A percentile compares a stretch with the other conserved stretches of the same genome.
Conservation (phyloP, 2,329 filamentous ascomycete genomes). For the Westerdykella ornata region DNA sequence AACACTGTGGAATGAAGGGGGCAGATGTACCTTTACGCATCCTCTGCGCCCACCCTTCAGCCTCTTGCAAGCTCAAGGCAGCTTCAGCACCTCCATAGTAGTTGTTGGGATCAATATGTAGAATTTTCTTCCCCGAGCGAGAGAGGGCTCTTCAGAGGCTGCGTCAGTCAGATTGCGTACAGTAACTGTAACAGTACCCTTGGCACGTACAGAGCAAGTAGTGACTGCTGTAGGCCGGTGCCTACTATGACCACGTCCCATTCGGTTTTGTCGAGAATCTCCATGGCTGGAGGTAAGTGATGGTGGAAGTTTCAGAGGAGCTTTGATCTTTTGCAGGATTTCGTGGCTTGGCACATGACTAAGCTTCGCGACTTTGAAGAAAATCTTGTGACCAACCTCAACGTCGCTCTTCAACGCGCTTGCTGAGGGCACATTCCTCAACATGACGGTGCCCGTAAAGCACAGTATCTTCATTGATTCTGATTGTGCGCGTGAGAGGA, state of each 20-base stretch:
- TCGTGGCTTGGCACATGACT: constrained; percentile 26
- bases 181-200: constrained; percentile 12
- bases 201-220: constrained; percentile 48
- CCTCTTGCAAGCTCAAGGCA: constrained; percentile 76
- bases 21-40: constrained; percentile 28
- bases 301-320: constrained; percentile 14
- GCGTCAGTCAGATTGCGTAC: constrained; percentile 63
- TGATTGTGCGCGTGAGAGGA: constrained; percentile 38
- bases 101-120: constrained; percentile 80
- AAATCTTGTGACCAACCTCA: constrained; percentile 14
- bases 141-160: constrained; percentile 74
- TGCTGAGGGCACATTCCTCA: constrained; percentile 29
- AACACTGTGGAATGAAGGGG: background rate
- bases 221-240: constrained; percentile 48
- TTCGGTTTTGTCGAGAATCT: constrained; percentile 44
- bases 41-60: constrained; percentile 62
- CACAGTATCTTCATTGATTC: constrained; percentile 42
- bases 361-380: constrained; percentile 21
- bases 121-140: constrained; percentile 80
- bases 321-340: constrained; percentile 14
- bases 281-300: constrained; percentile 33
- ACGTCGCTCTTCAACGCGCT: constrained; percentile 29
- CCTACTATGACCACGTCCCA: constrained; percentile 51
- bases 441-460: constrained; percentile 31
- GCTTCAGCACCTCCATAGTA: constrained; percentile 87